Evolutionary conservation across 2,329 filamentous ascomycete genomes (phyloP).

Genomic region (Trichoderma sp.): DNA sequence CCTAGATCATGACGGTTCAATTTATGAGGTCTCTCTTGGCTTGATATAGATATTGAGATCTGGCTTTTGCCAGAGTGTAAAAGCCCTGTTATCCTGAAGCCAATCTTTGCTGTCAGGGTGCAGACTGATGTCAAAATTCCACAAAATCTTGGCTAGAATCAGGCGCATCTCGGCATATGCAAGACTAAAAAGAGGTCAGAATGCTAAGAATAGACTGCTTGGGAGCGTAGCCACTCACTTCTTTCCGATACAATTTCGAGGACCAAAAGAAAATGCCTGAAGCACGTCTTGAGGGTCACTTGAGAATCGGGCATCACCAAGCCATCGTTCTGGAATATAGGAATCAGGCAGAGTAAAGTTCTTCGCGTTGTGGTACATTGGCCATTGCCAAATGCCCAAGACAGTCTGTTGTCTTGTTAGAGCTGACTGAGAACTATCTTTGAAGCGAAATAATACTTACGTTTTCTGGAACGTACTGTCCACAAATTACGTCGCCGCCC

Average conservation of each 20-base stretch:
- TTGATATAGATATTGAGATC: conserved; percentile 4
- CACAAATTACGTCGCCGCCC: conserved; percentile 31
- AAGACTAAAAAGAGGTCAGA: conserved; percentile 23
- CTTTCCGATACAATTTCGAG: conserved; percentile 33
- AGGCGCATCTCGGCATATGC: conserved; percentile 33
- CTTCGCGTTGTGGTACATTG: conserved; percentile 32
- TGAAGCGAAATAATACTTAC: conserved; percentile 23
- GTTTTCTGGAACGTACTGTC: conserved; percentile 32
- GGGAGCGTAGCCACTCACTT: conserved; percentile 25
- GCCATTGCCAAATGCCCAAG: conserved; percentile 37
- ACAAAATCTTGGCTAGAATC: conserved; percentile 29
- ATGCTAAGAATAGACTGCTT: not conserved
- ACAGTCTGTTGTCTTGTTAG: conserved; percentile 17
- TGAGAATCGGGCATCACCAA: conserved; percentile 25
- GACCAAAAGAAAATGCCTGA: conserved; percentile 31
- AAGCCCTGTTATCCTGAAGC: not conserved
- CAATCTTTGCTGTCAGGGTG: conserved; percentile 13
- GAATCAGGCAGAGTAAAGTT: conserved; percentile 34
- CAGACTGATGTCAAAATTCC: conserved; percentile 31
- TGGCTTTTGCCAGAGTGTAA: conserved; percentile 16
- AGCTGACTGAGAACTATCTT: not conserved
- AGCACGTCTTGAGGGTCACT: conserved; percentile 26
- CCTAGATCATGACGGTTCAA: not conserved
- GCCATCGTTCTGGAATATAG: conserved; percentile 40
- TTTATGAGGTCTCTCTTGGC: not conserved